Base-by-base conservation (phyloP, 2,329 filamentous ascomycete genomes). In the Phyllosticta capitalensis region DNA sequence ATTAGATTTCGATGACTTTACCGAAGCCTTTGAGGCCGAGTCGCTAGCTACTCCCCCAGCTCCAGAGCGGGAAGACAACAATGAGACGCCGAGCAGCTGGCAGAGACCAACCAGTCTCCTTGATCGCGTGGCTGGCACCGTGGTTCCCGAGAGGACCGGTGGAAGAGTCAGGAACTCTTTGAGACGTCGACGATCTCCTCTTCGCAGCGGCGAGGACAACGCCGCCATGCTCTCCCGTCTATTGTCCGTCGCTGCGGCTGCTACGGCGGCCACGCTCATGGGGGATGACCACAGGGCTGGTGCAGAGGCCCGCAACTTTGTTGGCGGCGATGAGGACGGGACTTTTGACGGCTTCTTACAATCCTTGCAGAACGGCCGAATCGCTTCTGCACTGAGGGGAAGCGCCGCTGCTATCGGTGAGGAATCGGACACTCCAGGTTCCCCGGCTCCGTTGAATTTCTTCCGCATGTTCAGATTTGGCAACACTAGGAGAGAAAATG, bases 401-500 rank as follows among this genome's bases (percentile, higher is more conserved):
- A 72, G 73, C 55, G 70, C 71, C 50, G 74, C 71, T 55, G 68
- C 70, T 30, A 71, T 69, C n/a, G 73, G 73, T 61, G 74, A 74
- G 30, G 75, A 68, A 55, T 62, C 67, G 21, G 64, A 74, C 52
- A 67, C 69, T 6, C 60, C 67, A 26, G 75, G 76, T 45, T 75
- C 75, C 30, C 72, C 79, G 9, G 77, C 80, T 10, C 82, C 84
- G 3, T 75, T 87, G 61, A 87, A 87, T 68, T 87, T 87, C 69
- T 81, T 87, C 70, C 77, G 85, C 60, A 86, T 87, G 71, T 88
- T 88, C 69, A 77, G 85, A 53, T 87, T 88, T 70, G 82, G 82
- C 54, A 62, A 63, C 30, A 56, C 26, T n/a, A 48, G 56, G 49
- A 53, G 55, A 12, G 55, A 55, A 17, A 54, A 54, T 20, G 45